Base-by-base conservation (phyloP, 2,329 filamentous ascomycete genomes). In the Alternaria incomplexa region DNA sequence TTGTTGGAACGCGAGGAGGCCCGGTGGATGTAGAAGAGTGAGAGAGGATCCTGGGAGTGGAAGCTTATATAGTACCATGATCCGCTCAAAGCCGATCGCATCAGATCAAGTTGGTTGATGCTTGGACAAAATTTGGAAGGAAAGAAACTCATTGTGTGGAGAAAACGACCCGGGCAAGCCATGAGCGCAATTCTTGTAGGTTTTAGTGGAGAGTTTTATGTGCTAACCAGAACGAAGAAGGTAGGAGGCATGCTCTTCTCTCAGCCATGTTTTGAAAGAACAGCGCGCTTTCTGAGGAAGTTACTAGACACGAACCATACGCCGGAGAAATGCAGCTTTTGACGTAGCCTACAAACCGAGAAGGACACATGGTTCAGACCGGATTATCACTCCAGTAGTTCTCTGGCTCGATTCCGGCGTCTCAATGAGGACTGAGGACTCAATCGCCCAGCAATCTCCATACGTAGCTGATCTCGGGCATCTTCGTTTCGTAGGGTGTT, bases 101-200 rank as follows among this genome's bases (percentile, higher is more conserved):
- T 32, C 1, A 4, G 6, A 15, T 12, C 4, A 2, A 4, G 6
- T 7, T 1, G 1, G 12, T 4, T 12, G 26, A 11, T 28, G 9
- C 7, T 8, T 13, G 2, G 30, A 7, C 6, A 4, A 1, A 32
- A 15, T 4, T 15, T 4, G 6, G 0, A 36, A 15, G 7, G 2
- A 13, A 9, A 9, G 32, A n/a, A 36, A 9, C 1, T 0, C 3
- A 0, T 9, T 7, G 9, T 5, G 1, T 36, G 2, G 7, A 36
- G 7, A n/a, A 36, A 13, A 36, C 4, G 1, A 36, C 13, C 6
- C 7, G 32, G 32, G 1, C 32, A 36, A 9, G 32, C 32, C 7
- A 36, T 36, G 26, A 26, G 25, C 9, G 9, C 25, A 10, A 9
- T 26, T 26, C 25, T 26, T 26, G 25, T 26, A 26, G 25, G 6